A percentile compares a stretch with the other conserved stretches of the same genome.
Evolutionary conservation across 2,329 filamentous ascomycete genomes (phyloP).

Genomic region (Chaetomiaceae sp.): DNA sequence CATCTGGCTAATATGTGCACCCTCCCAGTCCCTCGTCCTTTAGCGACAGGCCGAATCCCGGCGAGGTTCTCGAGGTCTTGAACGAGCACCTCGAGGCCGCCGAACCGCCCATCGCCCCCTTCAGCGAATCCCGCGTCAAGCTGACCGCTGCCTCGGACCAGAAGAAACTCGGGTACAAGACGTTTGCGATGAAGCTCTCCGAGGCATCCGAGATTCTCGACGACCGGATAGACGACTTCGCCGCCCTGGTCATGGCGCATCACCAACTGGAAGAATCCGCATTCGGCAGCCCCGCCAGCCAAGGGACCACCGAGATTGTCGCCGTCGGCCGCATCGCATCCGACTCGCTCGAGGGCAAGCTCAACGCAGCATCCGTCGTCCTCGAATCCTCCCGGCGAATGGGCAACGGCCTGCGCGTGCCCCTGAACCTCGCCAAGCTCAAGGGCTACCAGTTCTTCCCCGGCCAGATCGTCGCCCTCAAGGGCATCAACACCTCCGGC

Average conservation of each 20-base stretch:
- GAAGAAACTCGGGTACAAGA: conserved; percentile 86
- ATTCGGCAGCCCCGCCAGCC: conserved; percentile 80
- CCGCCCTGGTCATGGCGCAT: conserved; percentile 63
- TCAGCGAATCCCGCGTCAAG: conserved; percentile 70
- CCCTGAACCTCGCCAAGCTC: conserved; percentile 67
- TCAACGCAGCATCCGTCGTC: conserved; percentile 79
- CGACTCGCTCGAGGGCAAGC: conserved; percentile 76
- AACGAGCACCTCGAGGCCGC: conserved; percentile 66
- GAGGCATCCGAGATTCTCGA: conserved; percentile 91
- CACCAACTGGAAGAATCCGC: conserved; percentile 70
- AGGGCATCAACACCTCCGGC: conserved; percentile 81
- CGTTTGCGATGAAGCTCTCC: conserved; percentile 89
- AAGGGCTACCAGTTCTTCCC: conserved; percentile 79
- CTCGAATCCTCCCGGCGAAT: conserved; percentile 81
- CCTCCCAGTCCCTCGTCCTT: conserved; percentile 55
- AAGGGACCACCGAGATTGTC: conserved; percentile 80
- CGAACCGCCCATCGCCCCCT: conserved; percentile 65
- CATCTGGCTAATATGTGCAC: conserved; percentile 12
- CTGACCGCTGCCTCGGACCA: conserved; percentile 81
- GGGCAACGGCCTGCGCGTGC: conserved; percentile 75
- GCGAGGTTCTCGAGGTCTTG: conserved; percentile 75
- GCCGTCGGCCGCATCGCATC: conserved; percentile 89
- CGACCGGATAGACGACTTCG: conserved; percentile 89
- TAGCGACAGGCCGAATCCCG: conserved; percentile 68
- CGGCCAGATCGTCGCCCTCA: conserved; percentile 83